Evolutionary conservation across 768 basidiomycete species (phyloP).

Genomic region (Lactifluus subvellereus): DNA sequence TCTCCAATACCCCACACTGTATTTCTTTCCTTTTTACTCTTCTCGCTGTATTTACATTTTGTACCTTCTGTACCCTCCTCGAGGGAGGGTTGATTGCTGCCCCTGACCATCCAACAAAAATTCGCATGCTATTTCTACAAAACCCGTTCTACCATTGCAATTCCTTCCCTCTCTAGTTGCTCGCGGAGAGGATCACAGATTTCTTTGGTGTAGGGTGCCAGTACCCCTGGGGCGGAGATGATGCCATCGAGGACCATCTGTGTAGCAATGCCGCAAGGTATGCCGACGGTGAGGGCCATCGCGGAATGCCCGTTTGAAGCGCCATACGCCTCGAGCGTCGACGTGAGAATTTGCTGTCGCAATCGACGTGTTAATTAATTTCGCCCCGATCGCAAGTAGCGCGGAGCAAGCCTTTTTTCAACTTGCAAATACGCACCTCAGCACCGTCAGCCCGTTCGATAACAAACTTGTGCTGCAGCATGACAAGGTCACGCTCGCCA

Average conservation of each 20-base stretch:
- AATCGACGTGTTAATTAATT: slow-evolving; percentile 7
- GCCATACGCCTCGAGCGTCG: slow-evolving; percentile 88
- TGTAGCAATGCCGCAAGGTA: slow-evolving; percentile 91
- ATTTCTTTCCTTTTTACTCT: slow-evolving; percentile 4
- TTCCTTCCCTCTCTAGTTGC: slow-evolving; percentile 64
- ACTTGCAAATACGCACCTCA: slow-evolving; percentile 38
- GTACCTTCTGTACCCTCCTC: neutral
- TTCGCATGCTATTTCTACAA: slow-evolving; percentile 36
- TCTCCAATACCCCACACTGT: neutral
- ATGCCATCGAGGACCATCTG: slow-evolving; percentile 89
- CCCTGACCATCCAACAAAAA: neutral
- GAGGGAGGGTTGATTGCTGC: neutral
- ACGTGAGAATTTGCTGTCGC: slow-evolving; percentile 73
- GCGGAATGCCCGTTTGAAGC: slow-evolving; percentile 73
- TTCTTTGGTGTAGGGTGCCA: slow-evolving; percentile 82
- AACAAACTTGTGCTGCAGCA: slow-evolving; percentile 97
- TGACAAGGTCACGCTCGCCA: slow-evolving; percentile 92
- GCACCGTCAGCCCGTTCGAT: slow-evolving; percentile 84
- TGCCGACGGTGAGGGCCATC: slow-evolving; percentile 88
- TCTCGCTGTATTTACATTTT: neutral
- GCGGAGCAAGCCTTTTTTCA: neutral
- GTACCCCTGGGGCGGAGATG: slow-evolving; percentile 70
- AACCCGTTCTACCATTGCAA: slow-evolving; percentile 65
- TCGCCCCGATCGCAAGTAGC: neutral
- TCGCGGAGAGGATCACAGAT: slow-evolving; percentile 71